Base-by-base conservation (phyloP, 1,139 yeast species). In the Kurtzmaniella natalensis region DNA sequence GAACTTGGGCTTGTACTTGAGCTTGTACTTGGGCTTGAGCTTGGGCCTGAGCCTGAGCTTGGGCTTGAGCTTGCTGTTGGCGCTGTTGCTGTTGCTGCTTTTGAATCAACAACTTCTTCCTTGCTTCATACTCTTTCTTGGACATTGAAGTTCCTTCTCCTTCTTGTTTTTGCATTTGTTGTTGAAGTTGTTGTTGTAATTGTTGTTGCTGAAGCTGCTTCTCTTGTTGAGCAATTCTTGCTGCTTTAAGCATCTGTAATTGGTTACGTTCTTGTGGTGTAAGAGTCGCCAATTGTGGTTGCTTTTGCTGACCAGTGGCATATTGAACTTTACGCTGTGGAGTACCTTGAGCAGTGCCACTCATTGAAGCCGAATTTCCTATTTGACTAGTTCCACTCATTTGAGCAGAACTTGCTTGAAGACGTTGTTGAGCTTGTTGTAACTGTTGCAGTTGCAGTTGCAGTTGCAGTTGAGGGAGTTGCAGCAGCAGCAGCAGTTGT, bases 201-300 rank as follows among this genome's bases (percentile, higher is more conserved):
- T 45, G 54, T 34, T 51, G 59, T 37, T 50, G 56, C 27, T 55
- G 48, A 16, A 43, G 40, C 17, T 46, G 60, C 25, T 35, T 35
- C 35, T 55, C 61, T 31, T 56, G 64, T 35, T 59, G 64, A n/a
- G 59, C 53, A 32, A 48, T 50, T 40, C 59, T 57, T 5, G 58
- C 57, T 5, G 64, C 63, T 38, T 61, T 63, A 31, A 62, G 43
- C 64, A 61, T 61, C 35, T 61, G 67, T 14, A 63, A 42, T 42
- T 63, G 69, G 32, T 51, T 59, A 30, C 66, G 44, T 38, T 61
- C 69, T 37, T 63, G 67, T 2, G 67, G 64, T 1, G 66, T 59
- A 28, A 63, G 47, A 2, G 59, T 51, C 4, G 64, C 62, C 10
- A 57, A 42, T 39, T 56, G 64, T 7, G 53, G 50, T 31, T 50